Evolutionary conservation across 2,329 filamentous ascomycete genomes (phyloP).

Genomic region (Plenodomus lindquistii): DNA sequence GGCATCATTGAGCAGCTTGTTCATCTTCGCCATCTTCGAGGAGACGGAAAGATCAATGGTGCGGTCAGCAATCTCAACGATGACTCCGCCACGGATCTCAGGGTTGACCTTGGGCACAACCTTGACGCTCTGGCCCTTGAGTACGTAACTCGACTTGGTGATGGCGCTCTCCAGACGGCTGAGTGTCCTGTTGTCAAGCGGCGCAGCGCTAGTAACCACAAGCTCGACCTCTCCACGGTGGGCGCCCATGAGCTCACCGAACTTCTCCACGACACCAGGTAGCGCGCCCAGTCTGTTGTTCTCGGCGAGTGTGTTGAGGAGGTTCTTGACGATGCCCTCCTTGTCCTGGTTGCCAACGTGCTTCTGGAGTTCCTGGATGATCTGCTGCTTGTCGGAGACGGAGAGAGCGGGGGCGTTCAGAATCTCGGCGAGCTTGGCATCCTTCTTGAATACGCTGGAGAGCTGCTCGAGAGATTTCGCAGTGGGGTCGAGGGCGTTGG

Average conservation of each 20-base stretch:
- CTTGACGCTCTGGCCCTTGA: constrained; percentile 96
- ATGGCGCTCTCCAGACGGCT: constrained; percentile 84
- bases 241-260: constrained; percentile 82
- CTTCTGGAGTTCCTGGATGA: constrained; percentile 88
- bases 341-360: constrained; percentile 70
- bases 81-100: constrained; percentile 88
- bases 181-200: constrained; percentile 85
- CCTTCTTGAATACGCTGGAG: constrained; percentile 73
- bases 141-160: constrained; percentile 84
- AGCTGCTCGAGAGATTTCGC: constrained; percentile 78
- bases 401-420: constrained; percentile 80
- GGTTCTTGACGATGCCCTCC: constrained; percentile 86
- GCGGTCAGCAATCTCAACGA: constrained; percentile 96
- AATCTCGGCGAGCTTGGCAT: constrained; percentile 77
- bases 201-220: constrained; percentile 85
- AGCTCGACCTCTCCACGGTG: constrained; percentile 92
- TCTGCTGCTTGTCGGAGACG: constrained; percentile 77
- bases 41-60: constrained; percentile 98
- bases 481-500: constrained; percentile 79
- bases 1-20: constrained; percentile 96
- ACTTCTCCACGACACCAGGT: constrained; percentile 83
- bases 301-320: constrained; percentile 85
- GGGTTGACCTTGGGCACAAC: constrained; percentile 94
- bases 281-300: constrained; percentile 93
- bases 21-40: constrained; percentile 94